Base-by-base conservation (phyloP, 202 grass and related monocot genomes). In the Setaria viridis region DNA sequence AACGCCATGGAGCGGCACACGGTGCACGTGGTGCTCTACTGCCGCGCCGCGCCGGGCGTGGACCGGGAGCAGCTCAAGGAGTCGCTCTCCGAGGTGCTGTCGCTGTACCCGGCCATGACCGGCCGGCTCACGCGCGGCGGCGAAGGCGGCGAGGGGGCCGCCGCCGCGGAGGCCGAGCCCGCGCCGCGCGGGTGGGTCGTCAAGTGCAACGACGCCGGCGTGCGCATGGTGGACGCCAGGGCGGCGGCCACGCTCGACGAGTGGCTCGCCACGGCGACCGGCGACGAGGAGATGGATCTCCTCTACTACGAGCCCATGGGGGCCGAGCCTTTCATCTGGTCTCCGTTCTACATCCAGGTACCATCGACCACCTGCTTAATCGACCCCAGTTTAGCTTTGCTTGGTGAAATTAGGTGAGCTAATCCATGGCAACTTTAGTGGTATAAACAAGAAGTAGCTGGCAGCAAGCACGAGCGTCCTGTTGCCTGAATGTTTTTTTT, bases 131-230 rank as follows among this genome's bases (percentile, higher is more conserved):
- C 85, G 9, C 77, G 79, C 14, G 76, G 64, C 35, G 79, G 35
- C 0, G 79, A 0, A 0, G 75, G 48, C 0, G 89, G 47, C 0
- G 89, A 67, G 0, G 64, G 16, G 0, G 67, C 3, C 0, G 43
- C 30, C 30, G 35, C 6, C 8, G 79, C 8, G 32, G 53, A 21
- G 11, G n/a, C 35, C 49, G 41, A 14, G 30, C 5, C 55, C 6
- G 48, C 49, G 54, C 33, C 7, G 39, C 32, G 60, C 0, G 85
- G 88, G 2, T 95, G 95, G 91, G 33, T 87, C 2, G 91, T 98
- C 1, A 93, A 92, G 81, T 98, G 95, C 89, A 98, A 93, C 85
- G 93, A 98, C 77, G 95, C 93, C 21, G 95, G 95, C 37, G 87
- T 98, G 25, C 88, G 95, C 34, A 74, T 79, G 66, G 67, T 95